phyloP scores from a whole-genome alignment of 2,329 filamentous ascomycete species.

The Aspergillus sp. region DNA sequence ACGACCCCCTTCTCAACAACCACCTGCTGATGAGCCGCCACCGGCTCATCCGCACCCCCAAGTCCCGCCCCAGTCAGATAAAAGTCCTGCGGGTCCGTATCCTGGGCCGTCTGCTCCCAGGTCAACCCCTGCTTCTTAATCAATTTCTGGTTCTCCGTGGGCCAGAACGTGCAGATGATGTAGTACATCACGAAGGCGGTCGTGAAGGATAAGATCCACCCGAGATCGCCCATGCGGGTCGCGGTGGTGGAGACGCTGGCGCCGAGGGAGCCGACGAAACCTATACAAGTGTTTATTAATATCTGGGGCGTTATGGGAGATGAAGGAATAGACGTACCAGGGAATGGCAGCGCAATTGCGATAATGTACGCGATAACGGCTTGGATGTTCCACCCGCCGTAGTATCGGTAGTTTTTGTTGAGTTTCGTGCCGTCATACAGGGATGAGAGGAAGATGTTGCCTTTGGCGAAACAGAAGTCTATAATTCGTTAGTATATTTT shows the following conservation, averaged over 20 bases:
- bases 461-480: slow-evolving; percentile 4
- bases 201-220: slow-evolving; percentile 3
- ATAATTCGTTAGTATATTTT: background rate
- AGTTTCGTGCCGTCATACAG: slow-evolving; percentile 1
- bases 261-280: slow-evolving; percentile 6
- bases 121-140: background rate
- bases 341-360: slow-evolving; percentile 5
- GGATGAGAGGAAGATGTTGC: slow-evolving; percentile 4
- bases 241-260: background rate
- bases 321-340: background rate
- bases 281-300: background rate
- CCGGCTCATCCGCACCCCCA: background rate
- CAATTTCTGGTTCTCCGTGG: background rate
- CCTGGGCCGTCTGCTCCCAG: background rate
- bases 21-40: background rate
- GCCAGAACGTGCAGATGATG: slow-evolving; percentile 1
- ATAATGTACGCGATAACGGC: slow-evolving; percentile 5
- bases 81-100: background rate
- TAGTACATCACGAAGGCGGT: slow-evolving; percentile 2
- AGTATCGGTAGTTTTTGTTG: slow-evolving; percentile 10
- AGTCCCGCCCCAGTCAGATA: background rate
- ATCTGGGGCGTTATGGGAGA: background rate
- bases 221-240: slow-evolving; percentile 4
- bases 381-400: slow-evolving; percentile 5
- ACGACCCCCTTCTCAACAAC: background rate